Evolutionary conservation across 306 rosid genomes (phyloP).

Genomic region (Cucurbita ficifolia): DNA sequence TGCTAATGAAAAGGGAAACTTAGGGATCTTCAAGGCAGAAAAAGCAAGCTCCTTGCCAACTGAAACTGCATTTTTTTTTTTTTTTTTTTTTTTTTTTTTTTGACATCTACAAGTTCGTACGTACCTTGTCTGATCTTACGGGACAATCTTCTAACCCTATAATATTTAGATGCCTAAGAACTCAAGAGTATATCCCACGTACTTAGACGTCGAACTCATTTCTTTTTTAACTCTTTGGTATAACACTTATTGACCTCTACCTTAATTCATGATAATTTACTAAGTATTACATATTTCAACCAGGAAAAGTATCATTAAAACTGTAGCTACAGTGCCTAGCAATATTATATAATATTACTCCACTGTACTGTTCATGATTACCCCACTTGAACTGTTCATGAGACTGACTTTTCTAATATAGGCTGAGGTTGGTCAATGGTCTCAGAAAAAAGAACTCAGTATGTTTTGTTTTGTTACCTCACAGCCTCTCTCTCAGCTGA

Average conservation of each 20-base stretch:
- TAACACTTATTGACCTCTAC: background rate
- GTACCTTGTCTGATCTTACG: too few relatives aligned
- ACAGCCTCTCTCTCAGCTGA: background rate
- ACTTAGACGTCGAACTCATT: background rate
- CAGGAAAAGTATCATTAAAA: background rate
- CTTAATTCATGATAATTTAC: too few relatives aligned
- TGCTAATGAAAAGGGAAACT: background rate
- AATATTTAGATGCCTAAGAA: too few relatives aligned
- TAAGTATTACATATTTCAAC: background rate
- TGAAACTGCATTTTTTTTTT: background rate
- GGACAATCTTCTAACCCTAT: too few relatives aligned
- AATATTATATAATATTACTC: background rate
- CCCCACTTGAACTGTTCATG: conserved; percentile 6
- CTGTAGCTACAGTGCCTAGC: background rate
- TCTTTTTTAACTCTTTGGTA: too few relatives aligned
- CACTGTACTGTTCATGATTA: background rate
- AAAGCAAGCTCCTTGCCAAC: background rate
- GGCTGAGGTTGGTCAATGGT: conserved; percentile 7
- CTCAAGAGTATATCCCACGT: too few relatives aligned
- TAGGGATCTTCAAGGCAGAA: background rate
- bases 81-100: too few relatives aligned
- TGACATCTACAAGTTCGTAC: too few relatives aligned
- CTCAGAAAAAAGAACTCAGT: background rate
- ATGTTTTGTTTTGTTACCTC: conserved; percentile 6
- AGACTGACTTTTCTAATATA: background rate